Conservation (phyloP, 768 basidiomycete species). For the Cystobasidium ongulense region DNA sequence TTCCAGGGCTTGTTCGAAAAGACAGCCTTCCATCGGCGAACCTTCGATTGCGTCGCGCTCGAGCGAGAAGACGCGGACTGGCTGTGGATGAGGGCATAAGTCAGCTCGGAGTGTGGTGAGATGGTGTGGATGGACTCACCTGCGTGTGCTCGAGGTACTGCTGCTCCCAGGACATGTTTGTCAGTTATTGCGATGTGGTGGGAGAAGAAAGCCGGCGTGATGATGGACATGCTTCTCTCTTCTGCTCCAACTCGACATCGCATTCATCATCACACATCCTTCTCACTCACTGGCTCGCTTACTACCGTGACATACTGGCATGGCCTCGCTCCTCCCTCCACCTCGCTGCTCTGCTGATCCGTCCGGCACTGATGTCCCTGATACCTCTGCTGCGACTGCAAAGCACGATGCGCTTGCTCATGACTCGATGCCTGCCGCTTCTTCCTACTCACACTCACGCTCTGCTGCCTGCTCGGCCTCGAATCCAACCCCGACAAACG, state of each 20-base stretch:
- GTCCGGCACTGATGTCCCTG: background rate
- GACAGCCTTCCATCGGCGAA: background rate
- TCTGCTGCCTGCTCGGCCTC: background rate
- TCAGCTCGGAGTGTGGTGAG: background rate
- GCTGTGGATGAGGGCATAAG: background rate
- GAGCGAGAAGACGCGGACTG: conserved; percentile 22
- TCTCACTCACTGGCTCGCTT: background rate
- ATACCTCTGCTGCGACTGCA: background rate
- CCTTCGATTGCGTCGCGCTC: conserved; percentile 25
- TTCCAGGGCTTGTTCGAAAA: background rate
- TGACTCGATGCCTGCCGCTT: background rate
- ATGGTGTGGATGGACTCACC: background rate
- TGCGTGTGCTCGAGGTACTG: background rate
- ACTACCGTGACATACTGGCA: background rate
- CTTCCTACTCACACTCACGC: background rate
- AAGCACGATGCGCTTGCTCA: background rate
- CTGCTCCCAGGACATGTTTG: background rate
- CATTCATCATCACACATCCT: too few species aligned
- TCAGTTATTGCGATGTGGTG: background rate
- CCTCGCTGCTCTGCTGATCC: background rate
- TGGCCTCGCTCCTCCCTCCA: background rate
- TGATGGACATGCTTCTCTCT: background rate
- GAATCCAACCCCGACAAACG: background rate
- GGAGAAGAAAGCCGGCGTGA: too few species aligned
- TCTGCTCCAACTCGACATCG: background rate